Conservation (phyloP, 2,329 filamentous ascomycete species). For the Stagonosporopsis vannaccii region DNA sequence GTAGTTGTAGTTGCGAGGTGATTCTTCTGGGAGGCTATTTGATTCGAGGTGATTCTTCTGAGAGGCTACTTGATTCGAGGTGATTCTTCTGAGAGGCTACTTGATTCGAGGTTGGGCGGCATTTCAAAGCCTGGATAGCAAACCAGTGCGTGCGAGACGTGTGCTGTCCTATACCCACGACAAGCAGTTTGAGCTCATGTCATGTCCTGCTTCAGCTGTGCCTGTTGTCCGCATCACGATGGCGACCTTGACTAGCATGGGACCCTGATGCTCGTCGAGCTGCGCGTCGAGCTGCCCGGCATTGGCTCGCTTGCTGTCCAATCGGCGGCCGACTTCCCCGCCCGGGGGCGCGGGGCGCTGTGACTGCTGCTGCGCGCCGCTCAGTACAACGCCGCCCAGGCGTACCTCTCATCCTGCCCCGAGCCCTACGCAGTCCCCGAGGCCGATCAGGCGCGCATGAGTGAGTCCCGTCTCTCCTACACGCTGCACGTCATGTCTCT, state of each 20-base stretch:
- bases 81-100: neutral
- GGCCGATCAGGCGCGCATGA: conserved; percentile 11
- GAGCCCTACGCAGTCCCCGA: conserved; percentile 9
- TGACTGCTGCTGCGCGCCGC: no score
- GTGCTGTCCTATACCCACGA: neutral
- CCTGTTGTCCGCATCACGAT: no score
- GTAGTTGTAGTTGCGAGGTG: no score
- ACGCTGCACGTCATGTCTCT: neutral
- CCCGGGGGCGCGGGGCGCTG: no score
- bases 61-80: neutral
- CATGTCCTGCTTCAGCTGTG: neutral
- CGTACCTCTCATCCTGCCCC: conserved; percentile 22
- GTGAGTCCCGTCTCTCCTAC: conserved; percentile 14
- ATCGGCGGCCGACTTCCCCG: neutral
- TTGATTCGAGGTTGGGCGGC: neutral
- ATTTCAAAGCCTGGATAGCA: no score
- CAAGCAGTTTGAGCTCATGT: neutral
- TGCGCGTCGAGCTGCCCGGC: no score
- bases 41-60: conserved; percentile 1
- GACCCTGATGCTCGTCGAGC: no score
- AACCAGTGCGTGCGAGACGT: no score
- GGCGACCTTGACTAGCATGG: no score
- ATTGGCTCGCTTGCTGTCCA: conserved; percentile 9
- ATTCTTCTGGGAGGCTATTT: neutral
- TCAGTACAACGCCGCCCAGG: conserved; percentile 17